Base-by-base conservation (phyloP, 1,139 yeast species). In the Sugiyamaella grinbergsii region DNA sequence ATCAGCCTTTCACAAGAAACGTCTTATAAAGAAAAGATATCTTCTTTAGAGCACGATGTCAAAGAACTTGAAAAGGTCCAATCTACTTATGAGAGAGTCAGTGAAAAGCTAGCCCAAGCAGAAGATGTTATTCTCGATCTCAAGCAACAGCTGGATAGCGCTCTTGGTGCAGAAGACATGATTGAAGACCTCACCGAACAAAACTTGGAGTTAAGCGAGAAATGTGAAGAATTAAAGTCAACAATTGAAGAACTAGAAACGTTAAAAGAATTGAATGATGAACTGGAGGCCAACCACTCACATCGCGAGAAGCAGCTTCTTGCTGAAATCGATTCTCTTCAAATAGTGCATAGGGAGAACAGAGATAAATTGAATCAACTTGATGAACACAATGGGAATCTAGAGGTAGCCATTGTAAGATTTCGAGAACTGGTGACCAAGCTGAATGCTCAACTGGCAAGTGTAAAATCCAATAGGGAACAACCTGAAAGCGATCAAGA, bases 241-340 rank as follows among this genome's bases (percentile, higher is more conserved):
- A 73, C 79, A 0, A 70, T 84, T 1, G 72, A 72, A 4, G 90
- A 86, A 53, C 70, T 84, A 34, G 82, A 78, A 47, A 82, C 82
- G 50, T 64, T 85, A 19, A 81, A 78, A 53, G 80, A 76, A 40
- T 66, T 86, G 15, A 84, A 82, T 53, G 78, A 73, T 49, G 83
- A 83, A 55, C 69, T 87, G n/a, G 93, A 85, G 54, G 77, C 74
- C 11, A 73, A 72, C 44, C 86, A 81, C 54, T 54, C 66, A 0
- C 76, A 73, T n/a, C 73, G 81, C 0, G 89, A 83, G 57, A 60
- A 62, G n/a, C 84, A 82, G 45, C 70, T 83, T 20, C 67, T 71
- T 23, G 59, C 63, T 4, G 80, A 81, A 24, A 68, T 83, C n/a
- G 65, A 66, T 4, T 57, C 60, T 0, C 63, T 78, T 10, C 69